Evolutionary conservation across 306 rosid genomes (phyloP).

Genomic region (Vicia villosa): DNA sequence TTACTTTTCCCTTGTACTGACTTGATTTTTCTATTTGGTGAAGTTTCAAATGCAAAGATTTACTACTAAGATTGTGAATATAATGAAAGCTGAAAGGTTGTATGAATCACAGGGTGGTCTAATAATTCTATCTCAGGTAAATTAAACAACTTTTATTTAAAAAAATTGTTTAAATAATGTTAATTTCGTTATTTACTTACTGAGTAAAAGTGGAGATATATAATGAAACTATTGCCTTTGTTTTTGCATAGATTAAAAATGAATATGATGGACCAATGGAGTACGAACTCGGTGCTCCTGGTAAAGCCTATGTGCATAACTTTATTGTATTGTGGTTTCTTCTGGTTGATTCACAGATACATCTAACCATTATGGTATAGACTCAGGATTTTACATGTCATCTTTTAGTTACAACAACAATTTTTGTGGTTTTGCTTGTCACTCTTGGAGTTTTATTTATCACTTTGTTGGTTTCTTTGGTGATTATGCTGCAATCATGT

Average conservation of each 20-base stretch:
- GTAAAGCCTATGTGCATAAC: conserved; percentile 77
- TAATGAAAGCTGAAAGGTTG: conserved; percentile 96
- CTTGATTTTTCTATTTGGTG: conserved; percentile 27
- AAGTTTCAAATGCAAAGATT: too few species aligned
- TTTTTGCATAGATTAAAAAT: conserved; percentile 77
- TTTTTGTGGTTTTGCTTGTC: conserved; percentile 61
- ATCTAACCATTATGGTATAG: conserved; percentile 60
- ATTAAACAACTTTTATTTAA: not conserved
- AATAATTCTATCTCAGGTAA: conserved; percentile 91
- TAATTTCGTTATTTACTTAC: not conserved
- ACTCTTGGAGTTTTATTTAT: conserved; percentile 60
- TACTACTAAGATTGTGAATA: too few species aligned
- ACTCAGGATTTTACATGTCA: conserved; percentile 79
- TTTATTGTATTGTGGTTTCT: too few species aligned
- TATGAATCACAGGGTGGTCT: conserved; percentile 91
- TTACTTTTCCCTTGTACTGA: conserved; percentile 29
- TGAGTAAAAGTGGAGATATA: conserved; percentile 13
- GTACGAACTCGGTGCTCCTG: conserved; percentile 82
- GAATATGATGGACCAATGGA: conserved; percentile 97
- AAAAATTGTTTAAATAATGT: not conserved
- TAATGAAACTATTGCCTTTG: conserved; percentile 25
- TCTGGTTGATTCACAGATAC: conserved; percentile 62
- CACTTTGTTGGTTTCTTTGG: conserved; percentile 62
- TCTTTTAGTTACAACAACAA: conserved; percentile 62
- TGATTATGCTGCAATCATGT: conserved; percentile 81